Percentiles rank a stretch among this genome's conserved stretches.
Evolutionary conservation across 129 eudicot genomes (phyloP).

Genomic region (Arctium minus): DNA sequence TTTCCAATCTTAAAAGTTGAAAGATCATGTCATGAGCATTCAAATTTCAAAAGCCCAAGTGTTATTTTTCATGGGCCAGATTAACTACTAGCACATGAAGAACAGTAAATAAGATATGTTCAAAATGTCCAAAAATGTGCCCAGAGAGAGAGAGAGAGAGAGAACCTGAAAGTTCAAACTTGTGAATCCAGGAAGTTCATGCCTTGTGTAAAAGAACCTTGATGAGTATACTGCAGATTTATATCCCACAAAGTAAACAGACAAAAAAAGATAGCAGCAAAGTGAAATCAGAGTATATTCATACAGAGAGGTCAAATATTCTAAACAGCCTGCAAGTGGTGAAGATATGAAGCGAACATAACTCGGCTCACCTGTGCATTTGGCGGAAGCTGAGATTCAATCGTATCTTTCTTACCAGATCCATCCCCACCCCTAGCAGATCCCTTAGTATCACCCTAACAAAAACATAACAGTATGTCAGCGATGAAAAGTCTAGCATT

Average conservation of each 20-base stretch:
- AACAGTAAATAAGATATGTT: not conserved
- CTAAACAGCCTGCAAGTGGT: not conserved
- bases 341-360: not conserved
- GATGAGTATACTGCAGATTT: constrained; percentile 63
- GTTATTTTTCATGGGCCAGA: not conserved
- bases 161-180: constrained; percentile 40
- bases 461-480: not conserved
- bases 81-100: not conserved
- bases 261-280: not conserved
- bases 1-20: not conserved
- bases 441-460: constrained; percentile 61
- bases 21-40: not conserved
- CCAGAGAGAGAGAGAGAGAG: not conserved
- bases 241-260: not conserved
- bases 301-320: not conserved
- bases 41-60: not conserved
- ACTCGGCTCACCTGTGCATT: constrained; percentile 46
- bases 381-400: constrained; percentile 50
- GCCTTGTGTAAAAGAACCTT: constrained; percentile 71
- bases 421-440: constrained; percentile 68
- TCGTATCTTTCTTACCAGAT: constrained; percentile 46
- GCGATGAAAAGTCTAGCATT: not conserved
- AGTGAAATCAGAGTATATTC: not conserved
- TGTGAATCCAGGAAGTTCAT: constrained; percentile 62
- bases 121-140: not conserved